Conservation (phyloP, 2,329 filamentous ascomycete species). For the Penicillium nordicum region DNA sequence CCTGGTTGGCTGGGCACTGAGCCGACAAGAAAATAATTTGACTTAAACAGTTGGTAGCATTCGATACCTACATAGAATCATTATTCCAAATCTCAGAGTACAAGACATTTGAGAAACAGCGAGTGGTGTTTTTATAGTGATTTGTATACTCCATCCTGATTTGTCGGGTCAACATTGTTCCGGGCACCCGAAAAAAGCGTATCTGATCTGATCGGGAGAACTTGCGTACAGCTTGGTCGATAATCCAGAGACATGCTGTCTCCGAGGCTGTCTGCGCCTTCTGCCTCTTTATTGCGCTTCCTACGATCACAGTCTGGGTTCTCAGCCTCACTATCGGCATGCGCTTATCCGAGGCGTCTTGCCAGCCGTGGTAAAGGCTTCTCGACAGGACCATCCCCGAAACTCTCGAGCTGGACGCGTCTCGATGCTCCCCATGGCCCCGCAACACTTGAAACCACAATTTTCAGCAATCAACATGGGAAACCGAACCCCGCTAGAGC, state of each 20-base stretch:
- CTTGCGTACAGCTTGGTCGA: background rate
- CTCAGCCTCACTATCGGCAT: conserved; percentile 38
- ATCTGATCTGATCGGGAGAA: conserved; percentile 12
- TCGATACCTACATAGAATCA: background rate
- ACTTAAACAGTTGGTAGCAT: background rate
- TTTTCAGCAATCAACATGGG: conserved; percentile 24
- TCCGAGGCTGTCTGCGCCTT: conserved; percentile 46
- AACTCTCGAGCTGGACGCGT: conserved; percentile 23
- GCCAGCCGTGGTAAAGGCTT: conserved; percentile 14
- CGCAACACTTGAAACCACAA: conserved; percentile 29
- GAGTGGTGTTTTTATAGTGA: background rate
- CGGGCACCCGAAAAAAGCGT: conserved; percentile 18
- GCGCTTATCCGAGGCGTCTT: conserved; percentile 17
- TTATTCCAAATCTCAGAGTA: background rate
- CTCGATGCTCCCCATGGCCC: conserved; percentile 18
- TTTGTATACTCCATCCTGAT: background rate
- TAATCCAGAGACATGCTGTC: conserved; percentile 39
- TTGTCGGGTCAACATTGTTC: conserved; percentile 39
- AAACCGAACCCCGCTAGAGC: conserved; percentile 4
- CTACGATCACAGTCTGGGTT: conserved; percentile 67
- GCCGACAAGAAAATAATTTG: background rate
- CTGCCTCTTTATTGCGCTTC: conserved; percentile 63
- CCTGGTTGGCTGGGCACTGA: conserved; percentile 3
- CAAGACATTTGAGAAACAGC: background rate
- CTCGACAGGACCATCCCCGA: conserved; percentile 18